Evolutionary conservation across 345 rosid species (phyloP), one percentile per base, ranked within the genome.

Genomic region (Adansonia digitata): DNA sequence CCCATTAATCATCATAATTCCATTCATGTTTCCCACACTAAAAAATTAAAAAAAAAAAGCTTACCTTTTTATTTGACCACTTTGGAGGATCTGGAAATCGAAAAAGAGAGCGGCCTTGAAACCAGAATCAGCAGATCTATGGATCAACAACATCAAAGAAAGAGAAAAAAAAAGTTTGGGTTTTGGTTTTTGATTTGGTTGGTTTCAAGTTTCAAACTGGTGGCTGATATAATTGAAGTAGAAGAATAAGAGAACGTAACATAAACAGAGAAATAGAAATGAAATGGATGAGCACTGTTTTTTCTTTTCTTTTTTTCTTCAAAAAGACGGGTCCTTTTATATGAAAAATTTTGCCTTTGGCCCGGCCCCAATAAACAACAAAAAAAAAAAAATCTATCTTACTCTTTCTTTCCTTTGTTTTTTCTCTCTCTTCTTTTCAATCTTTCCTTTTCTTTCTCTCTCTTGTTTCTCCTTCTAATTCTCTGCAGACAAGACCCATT

Each of bases 401-500:
- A 13, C 18, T 49, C 53, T 61, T 39, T 61, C 63, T 75, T 75
- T 69, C 66, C 53, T 78, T 11, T 45, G 12, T 45, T 45, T 9
- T 66, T 61, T 78, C n/a, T n/a, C n/a, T n/a, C n/a, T n/a, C n/a
- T n/a, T n/a, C n/a, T n/a, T n/a, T n/a, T n/a, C n/a, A n/a, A n/a
- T n/a, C n/a, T n/a, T n/a, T n/a, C n/a, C n/a, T n/a, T n/a, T n/a
- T n/a, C n/a, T n/a, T n/a, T n/a, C n/a, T n/a, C n/a, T n/a, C n/a
- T n/a, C n/a, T n/a, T 40, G 5, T 35, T 72, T 69, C 56, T 57
- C 73, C 73, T 76, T 77, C 74, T 56, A 40, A 31, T 29, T 71
- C 77, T 77, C 27, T 79, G 80, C 84, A 86, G 91, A 87, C 89
- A 86, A 89, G 85, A 78, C 82, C 94, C 88, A 90, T 87, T 86